These are phyloP conservation scores for Sclerotinia minor DNA, from an alignment of 2,329 filamentous ascomycete genomes.

Conservation along the genomic window DNA sequence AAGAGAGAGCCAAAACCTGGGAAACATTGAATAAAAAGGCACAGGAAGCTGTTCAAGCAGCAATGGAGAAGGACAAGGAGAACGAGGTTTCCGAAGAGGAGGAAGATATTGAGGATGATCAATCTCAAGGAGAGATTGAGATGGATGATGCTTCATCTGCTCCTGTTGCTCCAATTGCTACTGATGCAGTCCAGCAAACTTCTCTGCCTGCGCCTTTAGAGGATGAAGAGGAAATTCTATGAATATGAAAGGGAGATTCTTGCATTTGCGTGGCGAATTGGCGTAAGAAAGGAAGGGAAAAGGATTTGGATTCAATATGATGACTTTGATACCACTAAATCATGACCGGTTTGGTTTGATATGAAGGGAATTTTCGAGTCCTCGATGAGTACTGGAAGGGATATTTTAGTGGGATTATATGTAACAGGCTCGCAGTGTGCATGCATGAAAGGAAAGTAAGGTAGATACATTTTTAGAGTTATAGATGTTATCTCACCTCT, in stretches of 20 bases:
- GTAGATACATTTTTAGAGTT: neutral
- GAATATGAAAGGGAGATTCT: constrained; percentile 15
- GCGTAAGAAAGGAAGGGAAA: constrained; percentile 19
- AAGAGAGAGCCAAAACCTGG: constrained; percentile 56
- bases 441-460: neutral
- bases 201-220: constrained; percentile 27
- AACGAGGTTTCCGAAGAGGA: constrained; percentile 28
- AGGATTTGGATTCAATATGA: constrained; percentile 9
- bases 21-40: constrained; percentile 56
- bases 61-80: constrained; percentile 31
- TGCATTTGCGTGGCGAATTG: constrained; percentile 33
- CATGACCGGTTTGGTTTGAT: constrained; percentile 4
- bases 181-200: constrained; percentile 19
- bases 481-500: neutral
- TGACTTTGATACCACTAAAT: constrained; percentile 32
- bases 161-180: constrained; percentile 3
- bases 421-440: neutral
- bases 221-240: constrained; percentile 38
- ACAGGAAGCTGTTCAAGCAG: constrained; percentile 36
- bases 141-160: constrained; percentile 24
- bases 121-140: constrained; percentile 17
- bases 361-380: neutral
- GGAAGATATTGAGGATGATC: constrained; percentile 27
- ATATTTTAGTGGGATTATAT: neutral
- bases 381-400: neutral